A percentile compares a stretch with the other conserved stretches of the same genome.
These are phyloP conservation scores for Pyronema omphalodes DNA, from an alignment of 495 filamentous ascomycete species.

Conservation along the genomic window DNA sequence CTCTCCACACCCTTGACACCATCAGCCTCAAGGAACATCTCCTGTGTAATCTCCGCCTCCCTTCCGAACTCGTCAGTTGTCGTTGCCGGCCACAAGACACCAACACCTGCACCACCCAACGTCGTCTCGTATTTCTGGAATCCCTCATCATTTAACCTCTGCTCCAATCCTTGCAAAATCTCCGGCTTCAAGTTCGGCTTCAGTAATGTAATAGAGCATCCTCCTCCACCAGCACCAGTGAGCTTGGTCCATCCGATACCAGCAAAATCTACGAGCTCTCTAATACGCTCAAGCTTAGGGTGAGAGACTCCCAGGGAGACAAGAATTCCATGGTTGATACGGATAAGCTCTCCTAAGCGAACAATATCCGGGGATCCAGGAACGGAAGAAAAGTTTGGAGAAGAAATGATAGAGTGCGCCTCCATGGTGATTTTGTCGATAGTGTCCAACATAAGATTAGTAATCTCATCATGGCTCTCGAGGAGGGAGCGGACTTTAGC, in stretches of 20 bases:
- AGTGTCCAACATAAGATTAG: conserved; percentile 57
- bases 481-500: conserved; percentile 63
- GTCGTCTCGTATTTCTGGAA: conserved; percentile 75
- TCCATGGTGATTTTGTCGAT: conserved; percentile 66
- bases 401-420: conserved; percentile 49
- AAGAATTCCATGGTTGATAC: conserved; percentile 81
- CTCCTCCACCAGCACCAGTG: conserved; percentile 86
- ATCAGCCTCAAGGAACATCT: conserved; percentile 69
- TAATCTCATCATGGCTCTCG: conserved; percentile 48
- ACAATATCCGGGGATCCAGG: conserved; percentile 37
- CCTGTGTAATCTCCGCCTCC: conserved; percentile 82
- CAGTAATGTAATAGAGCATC: conserved; percentile 81
- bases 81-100: conserved; percentile 79
- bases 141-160: conserved; percentile 50
- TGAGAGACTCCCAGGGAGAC: conserved; percentile 83
- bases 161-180: conserved; percentile 38
- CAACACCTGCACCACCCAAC: conserved; percentile 77
- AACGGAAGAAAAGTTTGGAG: conserved; percentile 41
- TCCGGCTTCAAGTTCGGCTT: conserved; percentile 37
- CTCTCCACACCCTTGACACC: conserved; percentile 65
- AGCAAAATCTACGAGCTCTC: conserved; percentile 73
- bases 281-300: conserved; percentile 75
- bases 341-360: conserved; percentile 63
- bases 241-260: conserved; percentile 95
- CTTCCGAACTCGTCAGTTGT: conserved; percentile 50